Evolutionary conservation across 2,329 filamentous ascomycete species (phyloP).

Genomic region (Helotiales sp.): DNA sequence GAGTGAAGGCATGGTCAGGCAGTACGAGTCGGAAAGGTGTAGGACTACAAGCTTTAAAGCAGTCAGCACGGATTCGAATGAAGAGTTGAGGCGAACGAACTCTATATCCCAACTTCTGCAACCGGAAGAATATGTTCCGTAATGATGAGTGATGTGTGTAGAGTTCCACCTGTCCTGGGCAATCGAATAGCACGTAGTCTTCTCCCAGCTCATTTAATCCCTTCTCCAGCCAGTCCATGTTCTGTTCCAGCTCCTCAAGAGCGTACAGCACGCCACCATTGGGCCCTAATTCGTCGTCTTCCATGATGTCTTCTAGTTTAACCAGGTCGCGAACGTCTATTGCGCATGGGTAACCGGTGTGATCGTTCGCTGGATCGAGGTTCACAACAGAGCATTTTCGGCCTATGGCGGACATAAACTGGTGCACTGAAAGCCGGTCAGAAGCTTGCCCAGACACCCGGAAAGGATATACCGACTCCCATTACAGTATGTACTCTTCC

Average conservation of each 20-base stretch:
- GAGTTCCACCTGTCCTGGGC: slow-evolving; percentile 94
- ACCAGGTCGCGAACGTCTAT: slow-evolving; percentile 89
- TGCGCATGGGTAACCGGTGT: slow-evolving; percentile 84
- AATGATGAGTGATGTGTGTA: slow-evolving; percentile 95
- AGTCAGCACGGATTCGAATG: slow-evolving; percentile 35
- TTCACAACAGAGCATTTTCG: slow-evolving; percentile 95
- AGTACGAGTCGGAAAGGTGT: slow-evolving; percentile 93
- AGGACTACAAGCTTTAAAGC: slow-evolving; percentile 79
- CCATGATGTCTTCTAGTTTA: slow-evolving; percentile 94
- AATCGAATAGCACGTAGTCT: slow-evolving; percentile 95
- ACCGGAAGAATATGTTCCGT: slow-evolving; percentile 86
- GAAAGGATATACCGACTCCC: slow-evolving; percentile 64
- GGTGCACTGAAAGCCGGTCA: slow-evolving; percentile 68
- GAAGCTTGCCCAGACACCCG: not conserved
- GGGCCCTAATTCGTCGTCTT: slow-evolving; percentile 84
- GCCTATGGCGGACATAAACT: slow-evolving; percentile 95
- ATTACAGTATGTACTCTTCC: slow-evolving; percentile 98
- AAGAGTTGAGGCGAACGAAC: slow-evolving; percentile 57
- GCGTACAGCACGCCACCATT: slow-evolving; percentile 94
- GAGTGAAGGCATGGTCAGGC: slow-evolving; percentile 88
- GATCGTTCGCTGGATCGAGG: slow-evolving; percentile 95
- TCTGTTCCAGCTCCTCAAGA: slow-evolving; percentile 91
- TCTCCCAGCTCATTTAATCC: slow-evolving; percentile 81
- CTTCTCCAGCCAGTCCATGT: slow-evolving; percentile 88
- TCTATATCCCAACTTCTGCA: slow-evolving; percentile 91